Base-by-base conservation (phyloP, 805 yeast genomes). In the Yarrowia sp. region DNA sequence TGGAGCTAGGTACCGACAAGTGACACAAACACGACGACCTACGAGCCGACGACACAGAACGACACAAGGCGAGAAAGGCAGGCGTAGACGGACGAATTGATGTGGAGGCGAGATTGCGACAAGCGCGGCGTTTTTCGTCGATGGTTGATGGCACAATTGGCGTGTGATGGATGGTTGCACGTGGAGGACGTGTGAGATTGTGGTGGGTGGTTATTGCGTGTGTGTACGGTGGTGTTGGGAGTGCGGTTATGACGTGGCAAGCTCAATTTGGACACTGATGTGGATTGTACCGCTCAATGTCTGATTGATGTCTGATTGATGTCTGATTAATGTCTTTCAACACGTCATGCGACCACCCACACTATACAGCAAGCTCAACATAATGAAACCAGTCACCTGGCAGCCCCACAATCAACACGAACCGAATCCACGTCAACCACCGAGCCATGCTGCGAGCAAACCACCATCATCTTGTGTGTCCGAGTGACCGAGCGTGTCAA, bases 1-100 rank as follows among this genome's bases (percentile, higher is more conserved):
- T 6, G 42, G 15, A 17, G 40, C 20, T 34, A 10, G 2, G n/a
- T n/a, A 39, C 14, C 40, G 56, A 15, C 20, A 36, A 47, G 30
- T 10, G 43, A 19, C 47, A 40, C 47, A 9, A n/a, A 24, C 36
- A 20, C 46, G 46, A 39, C 36, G 20, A 24, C 30, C 30, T 15
- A 10, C 12, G 34, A 38, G 20, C 39, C 44, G 20, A 39, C 60
- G 61, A 55, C 46, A 24, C 61, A 14, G 12, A 52, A 52, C 58
- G 43, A 52, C 58, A 36, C 43, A 38, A 19, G 33, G 17, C 12
- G 8, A 33, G 17, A 36, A 38, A 34, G 3, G 19, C 9, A 20
- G 43, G 58, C 19, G 58, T 36, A 52, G 43, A 13, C 1, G 42
- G 56, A 4, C 24, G 58, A 52, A 52, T 52, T 52, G 58, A 20